Evolutionary conservation across 306 rosid species (phyloP), one percentile per base, ranked within the genome.

Genomic region (Trichosanthes truncata): DNA sequence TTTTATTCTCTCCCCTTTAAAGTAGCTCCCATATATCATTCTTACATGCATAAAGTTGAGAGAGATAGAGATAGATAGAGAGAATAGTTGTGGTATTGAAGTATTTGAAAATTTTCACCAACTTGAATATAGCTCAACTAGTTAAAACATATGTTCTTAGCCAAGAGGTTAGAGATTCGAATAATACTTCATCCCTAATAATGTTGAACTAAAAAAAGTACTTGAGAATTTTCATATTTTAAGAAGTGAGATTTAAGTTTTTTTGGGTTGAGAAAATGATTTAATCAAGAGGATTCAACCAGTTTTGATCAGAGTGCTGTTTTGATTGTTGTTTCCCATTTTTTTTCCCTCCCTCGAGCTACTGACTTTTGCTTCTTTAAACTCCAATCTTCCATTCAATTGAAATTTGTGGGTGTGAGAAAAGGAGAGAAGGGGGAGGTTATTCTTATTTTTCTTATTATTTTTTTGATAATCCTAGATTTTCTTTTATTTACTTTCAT

Each of bases 261-360:
- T 38, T 68, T n/a, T 38, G 49, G 75, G 52, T 40, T n/a, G 75
- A 33, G 33, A 11, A 68, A 68, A 68, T 71, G 21, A 71, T 71
- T 71, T 45, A 45, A 43, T 45, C 75, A 40, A 68, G 75, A 68
- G 52, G 52, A 40, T 68, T 43, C 77, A 71, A 71, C 21, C 21
- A 71, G 57, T 87, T 91, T 89, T 84, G 94, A 82, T 83, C 84
- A 80, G 74, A 87, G 92, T 88, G 96, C 79, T 81, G 14, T 78
- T 91, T 89, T 91, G 98, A 88, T 77, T 81, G 76, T 87, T 82
- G 79, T 80, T 83, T 84, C 96, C 93, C 84, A 71, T 88, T 20
- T 67, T 20, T 67, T 38, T 20, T 85, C 90, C 79, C 89, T 85
- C 88, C 98, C 97, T 91, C 97, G 97, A 91, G 98, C 97, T 81